Conservation (phyloP, 1,284 basidiomycete species). For the Cerioporus squamosus region DNA sequence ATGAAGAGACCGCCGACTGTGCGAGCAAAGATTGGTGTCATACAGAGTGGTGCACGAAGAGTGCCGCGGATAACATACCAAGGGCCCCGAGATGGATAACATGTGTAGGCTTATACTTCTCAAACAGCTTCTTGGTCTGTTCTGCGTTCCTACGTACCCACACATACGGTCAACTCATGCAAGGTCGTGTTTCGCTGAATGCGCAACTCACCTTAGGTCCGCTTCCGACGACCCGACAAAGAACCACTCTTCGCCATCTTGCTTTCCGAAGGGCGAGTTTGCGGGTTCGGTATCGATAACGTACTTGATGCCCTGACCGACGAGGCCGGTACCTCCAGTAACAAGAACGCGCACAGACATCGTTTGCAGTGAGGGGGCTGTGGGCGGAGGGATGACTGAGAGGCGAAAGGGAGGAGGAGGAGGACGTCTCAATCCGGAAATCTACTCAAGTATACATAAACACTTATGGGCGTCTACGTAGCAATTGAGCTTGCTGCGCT, state of each 20-base stretch:
- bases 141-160: constrained; percentile 54
- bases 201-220: constrained; percentile 69
- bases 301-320: constrained; percentile 81
- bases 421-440: neutral
- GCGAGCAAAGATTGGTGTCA: neutral
- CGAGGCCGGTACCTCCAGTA: constrained; percentile 86
- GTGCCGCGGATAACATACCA: constrained; percentile 50
- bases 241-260: constrained; percentile 80
- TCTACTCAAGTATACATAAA: neutral
- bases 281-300: constrained; percentile 79
- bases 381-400: constrained; percentile 4
- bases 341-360: constrained; percentile 65
- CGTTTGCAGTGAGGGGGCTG: neutral
- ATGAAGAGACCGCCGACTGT: constrained; percentile 88
- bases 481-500: too few species aligned
- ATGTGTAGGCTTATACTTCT: constrained; percentile 89
- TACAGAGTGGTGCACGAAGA: neutral
- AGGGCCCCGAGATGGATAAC: constrained; percentile 90
- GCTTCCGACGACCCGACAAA: constrained; percentile 79
- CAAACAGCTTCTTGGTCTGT: constrained; percentile 72
- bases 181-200: neutral
- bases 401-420: neutral
- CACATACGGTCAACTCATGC: neutral
- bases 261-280: constrained; percentile 78
- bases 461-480: neutral